Base-by-base conservation (phyloP, 2,329 filamentous ascomycete species). In the Neonectria hederae region DNA sequence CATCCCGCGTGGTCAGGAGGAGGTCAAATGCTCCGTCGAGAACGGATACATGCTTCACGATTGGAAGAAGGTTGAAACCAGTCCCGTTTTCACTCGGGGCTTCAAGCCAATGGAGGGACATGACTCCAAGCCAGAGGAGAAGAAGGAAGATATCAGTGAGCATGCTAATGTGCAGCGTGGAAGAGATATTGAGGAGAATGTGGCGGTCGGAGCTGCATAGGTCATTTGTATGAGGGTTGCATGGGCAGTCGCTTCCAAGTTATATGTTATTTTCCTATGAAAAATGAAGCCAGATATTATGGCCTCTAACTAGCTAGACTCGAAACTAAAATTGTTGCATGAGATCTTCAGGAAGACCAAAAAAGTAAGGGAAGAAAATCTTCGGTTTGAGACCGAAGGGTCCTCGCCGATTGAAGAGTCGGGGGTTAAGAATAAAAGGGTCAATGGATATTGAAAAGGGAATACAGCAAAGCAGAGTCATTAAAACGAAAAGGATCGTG, bases 41-140 rank as follows among this genome's bases (percentile, higher is more conserved):
- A 71, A 71, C 21, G 69, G 67, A 1, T 65, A 64, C 45, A 67
- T 70, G 67, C 66, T 71, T 54, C 69, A 71, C 14, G 69, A 71
- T 54, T 71, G 69, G 69, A 62, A 71, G 4, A 67, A 70, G 51
- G 65, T 71, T 21, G 59, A 67, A 45, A 21, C 58, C 1, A 71
- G 69, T 14, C 69, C 69, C 7, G 69, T 71, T 1, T 71, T 71
- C 24, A 68, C 66, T 24, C 62, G 66, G 4, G 69, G 69, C 2
- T 71, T 71, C 58, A 71, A 69, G 24, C 69, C 69, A 1, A 71
- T 71, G 69, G 68, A 71, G 13, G 68, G 67, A 2, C 69, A 71
- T 21, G 67, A 69, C 43, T 54, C 59, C 2, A 51, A 59, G 14
- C 49, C 48, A 6, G 30, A 56, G 26, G 45, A 54, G 9, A 17